Conservation (phyloP, 2,329 filamentous ascomycete genomes). For the Capronia epimyces region DNA sequence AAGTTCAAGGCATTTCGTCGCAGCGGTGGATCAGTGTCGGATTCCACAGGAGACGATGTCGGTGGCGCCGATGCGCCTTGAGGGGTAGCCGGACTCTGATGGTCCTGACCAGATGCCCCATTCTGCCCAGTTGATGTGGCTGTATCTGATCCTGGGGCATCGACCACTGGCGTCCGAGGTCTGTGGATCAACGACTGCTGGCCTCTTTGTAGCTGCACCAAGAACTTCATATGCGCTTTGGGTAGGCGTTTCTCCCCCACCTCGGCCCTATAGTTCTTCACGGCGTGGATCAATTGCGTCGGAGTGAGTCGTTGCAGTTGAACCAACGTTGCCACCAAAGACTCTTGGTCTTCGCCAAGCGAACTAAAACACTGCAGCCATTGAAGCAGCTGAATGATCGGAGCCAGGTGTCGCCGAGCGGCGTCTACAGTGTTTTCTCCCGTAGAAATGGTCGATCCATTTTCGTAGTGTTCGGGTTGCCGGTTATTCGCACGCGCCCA, state of each 20-base stretch:
- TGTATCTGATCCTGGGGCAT: constrained; percentile 31
- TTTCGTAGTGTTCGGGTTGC: constrained; percentile 90
- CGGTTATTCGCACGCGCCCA: constrained; percentile 93
- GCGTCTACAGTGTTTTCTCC: constrained; percentile 85
- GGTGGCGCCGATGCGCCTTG: constrained; percentile 10
- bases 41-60: constrained; percentile 19
- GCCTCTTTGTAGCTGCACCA: constrained; percentile 73
- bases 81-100: constrained; percentile 21
- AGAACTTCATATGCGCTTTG: constrained; percentile 82
- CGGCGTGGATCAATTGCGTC: constrained; percentile 84
- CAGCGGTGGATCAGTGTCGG: constrained; percentile 27
- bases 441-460: constrained; percentile 75
- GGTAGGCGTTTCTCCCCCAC: constrained; percentile 89
- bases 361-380: constrained; percentile 98
- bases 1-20: constrained; percentile 56
- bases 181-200: constrained; percentile 48
- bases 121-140: constrained; percentile 20
- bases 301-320: constrained; percentile 80
- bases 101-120: constrained; percentile 6
- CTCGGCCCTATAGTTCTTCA: constrained; percentile 87
- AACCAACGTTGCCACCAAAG: constrained; percentile 79
- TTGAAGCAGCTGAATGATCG: constrained; percentile 87
- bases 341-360: constrained; percentile 81
- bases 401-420: constrained; percentile 75
- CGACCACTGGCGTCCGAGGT: constrained; percentile 42